Percentiles rank a stretch among this genome's conserved stretches.
Conservation (phyloP, 805 yeast species). For the Candida odintsovae region DNA sequence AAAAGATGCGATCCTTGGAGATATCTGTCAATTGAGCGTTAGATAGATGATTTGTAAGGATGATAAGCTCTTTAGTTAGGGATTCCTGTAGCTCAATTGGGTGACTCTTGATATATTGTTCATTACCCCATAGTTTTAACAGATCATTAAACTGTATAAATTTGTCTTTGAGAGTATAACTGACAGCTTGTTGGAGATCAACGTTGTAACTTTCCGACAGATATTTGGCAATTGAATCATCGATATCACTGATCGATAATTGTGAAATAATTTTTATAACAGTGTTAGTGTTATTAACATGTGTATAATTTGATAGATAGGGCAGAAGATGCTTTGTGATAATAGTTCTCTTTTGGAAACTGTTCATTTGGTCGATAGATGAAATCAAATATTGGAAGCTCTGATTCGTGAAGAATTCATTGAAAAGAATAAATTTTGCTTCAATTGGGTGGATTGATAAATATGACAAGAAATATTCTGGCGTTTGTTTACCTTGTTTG, state of each 20-base stretch:
- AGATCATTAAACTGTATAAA: slow-evolving; percentile 3
- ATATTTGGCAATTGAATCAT: slow-evolving; percentile 2
- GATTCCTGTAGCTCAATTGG: slow-evolving; percentile 39
- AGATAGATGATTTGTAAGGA: slow-evolving; percentile 26
- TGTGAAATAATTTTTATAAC: slow-evolving; percentile 8
- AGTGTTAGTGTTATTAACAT: slow-evolving; percentile 5
- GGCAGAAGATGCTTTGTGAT: slow-evolving; percentile 14
- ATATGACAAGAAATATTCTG: slow-evolving; percentile 14
- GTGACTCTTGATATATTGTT: slow-evolving; percentile 30
- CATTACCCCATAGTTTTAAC: slow-evolving; percentile 32
- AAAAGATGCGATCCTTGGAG: slow-evolving; percentile 33
- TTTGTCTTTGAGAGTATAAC: slow-evolving; percentile 4
- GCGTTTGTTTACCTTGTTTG: background rate
- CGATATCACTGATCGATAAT: slow-evolving; percentile 6
- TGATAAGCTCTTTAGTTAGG: slow-evolving; percentile 42
- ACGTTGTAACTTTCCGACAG: slow-evolving; percentile 5
- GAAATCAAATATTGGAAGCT: slow-evolving; percentile 3
- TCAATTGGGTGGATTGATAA: slow-evolving; percentile 23
- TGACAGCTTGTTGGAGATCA: slow-evolving; percentile 12
- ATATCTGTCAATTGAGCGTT: slow-evolving; percentile 24
- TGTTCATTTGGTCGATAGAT: slow-evolving; percentile 4
- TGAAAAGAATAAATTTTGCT: slow-evolving; percentile 11
- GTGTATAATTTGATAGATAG: slow-evolving; percentile 8
- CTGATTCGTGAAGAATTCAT: slow-evolving; percentile 8
- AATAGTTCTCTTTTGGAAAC: slow-evolving; percentile 15